Percentiles rank a stretch among this genome's conserved stretches.
phyloP scores from a whole-genome alignment of 805 yeast species.

The Candida xiaguanensis region DNA sequence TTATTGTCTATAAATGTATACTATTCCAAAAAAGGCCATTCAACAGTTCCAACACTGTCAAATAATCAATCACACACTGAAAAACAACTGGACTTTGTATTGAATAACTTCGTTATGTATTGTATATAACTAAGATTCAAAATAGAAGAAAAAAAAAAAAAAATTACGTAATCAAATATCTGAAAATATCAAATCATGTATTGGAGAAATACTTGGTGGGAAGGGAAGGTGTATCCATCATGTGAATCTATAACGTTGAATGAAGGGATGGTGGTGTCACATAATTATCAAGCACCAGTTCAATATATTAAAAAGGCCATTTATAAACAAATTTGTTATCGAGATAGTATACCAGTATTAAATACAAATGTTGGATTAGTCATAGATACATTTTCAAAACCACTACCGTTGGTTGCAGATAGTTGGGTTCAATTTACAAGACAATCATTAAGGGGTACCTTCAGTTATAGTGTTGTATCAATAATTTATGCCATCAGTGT shows the following conservation, averaged over 20 bases:
- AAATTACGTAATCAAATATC: neutral
- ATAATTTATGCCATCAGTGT: constrained; percentile 59
- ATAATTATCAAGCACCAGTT: constrained; percentile 13
- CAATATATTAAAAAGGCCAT: constrained; percentile 19
- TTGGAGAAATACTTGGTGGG: constrained; percentile 28
- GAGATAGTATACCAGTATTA: constrained; percentile 32
- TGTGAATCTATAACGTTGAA: constrained; percentile 28
- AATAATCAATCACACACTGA: neutral
- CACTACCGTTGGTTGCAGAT: constrained; percentile 40
- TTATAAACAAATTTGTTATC: constrained; percentile 31
- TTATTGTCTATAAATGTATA: neutral
- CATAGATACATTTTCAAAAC: constrained; percentile 19
- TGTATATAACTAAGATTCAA: neutral
- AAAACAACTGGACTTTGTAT: too few species aligned
- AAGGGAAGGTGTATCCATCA: constrained; percentile 22
- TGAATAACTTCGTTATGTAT: neutral
- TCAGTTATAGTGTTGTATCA: constrained; percentile 56
- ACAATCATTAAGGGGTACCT: constrained; percentile 36
- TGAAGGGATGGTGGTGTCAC: constrained; percentile 32
- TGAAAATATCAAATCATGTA: too few species aligned
- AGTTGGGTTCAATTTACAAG: constrained; percentile 49
- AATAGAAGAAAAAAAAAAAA: neutral
- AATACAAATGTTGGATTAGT: constrained; percentile 34
- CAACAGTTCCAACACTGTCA: neutral
- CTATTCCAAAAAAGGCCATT: neutral